Evolutionary conservation across 208 protist species (phyloP).

Genomic region (Balamuthia mandrillaris): DNA sequence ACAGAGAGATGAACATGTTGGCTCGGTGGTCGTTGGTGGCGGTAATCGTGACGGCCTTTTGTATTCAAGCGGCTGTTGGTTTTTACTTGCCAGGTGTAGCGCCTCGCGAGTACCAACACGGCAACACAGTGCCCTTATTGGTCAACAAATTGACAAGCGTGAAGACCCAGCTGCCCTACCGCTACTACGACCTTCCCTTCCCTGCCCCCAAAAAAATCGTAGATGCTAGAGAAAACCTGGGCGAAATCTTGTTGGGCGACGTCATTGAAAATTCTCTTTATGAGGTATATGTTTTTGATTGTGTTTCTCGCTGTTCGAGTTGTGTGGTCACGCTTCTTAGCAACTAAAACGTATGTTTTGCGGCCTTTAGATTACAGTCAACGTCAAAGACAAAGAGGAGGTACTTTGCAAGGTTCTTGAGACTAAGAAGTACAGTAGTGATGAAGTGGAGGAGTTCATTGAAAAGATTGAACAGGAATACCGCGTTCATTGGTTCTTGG

Average conservation of each 20-base stretch:
- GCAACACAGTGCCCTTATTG: background rate
- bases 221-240: constrained; percentile 80
- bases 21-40: too few relatives aligned
- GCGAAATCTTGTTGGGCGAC: constrained; percentile 89
- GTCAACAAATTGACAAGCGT: constrained; percentile 86
- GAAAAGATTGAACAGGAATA: constrained; percentile 47
- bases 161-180: constrained; percentile 84
- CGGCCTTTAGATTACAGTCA: background rate
- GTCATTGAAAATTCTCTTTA: constrained; percentile 87
- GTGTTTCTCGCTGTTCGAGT: background rate
- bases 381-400: background rate
- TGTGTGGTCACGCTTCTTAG: background rate
- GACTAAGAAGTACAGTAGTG: background rate
- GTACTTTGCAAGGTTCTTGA: constrained; percentile 60
- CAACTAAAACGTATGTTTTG: background rate
- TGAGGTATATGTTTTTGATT: constrained; percentile 46
- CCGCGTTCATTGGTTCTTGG: constrained; percentile 41
- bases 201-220: constrained; percentile 63
- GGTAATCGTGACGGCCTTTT: too few relatives aligned
- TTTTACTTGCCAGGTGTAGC: constrained; percentile 65
- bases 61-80: too few relatives aligned
- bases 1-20: too few relatives aligned
- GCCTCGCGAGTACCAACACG: constrained; percentile 46
- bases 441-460: background rate
- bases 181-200: constrained; percentile 87